phyloP scores from a whole-genome alignment of 2,329 filamentous ascomycete species.

The Alternaria sp. region DNA sequence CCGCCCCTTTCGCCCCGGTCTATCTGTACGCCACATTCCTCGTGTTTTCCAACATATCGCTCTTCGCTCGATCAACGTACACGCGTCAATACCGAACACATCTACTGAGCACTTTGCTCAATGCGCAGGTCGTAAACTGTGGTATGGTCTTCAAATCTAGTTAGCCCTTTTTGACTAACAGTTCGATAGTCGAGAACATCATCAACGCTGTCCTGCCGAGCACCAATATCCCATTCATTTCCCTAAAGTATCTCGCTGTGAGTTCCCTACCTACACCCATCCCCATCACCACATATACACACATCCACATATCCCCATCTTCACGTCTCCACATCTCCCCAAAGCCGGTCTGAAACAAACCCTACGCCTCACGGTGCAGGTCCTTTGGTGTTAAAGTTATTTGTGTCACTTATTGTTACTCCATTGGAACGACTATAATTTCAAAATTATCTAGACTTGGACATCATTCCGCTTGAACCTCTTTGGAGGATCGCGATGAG shows the following conservation, averaged over 20 bases:
- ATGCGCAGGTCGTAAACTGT: background rate
- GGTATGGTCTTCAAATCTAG: background rate
- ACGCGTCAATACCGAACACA: background rate
- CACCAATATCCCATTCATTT: background rate
- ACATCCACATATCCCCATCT: background rate
- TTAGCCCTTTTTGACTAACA: background rate
- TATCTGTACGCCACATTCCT: background rate
- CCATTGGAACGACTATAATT: background rate
- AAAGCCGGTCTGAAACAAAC: background rate
- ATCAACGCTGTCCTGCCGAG: background rate
- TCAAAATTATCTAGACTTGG: background rate
- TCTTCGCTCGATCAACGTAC: background rate
- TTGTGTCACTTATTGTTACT: background rate
- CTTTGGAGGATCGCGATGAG: background rate
- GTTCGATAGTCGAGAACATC: background rate
- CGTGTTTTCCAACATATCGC: background rate
- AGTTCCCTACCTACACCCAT: background rate
- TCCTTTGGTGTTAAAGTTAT: background rate
- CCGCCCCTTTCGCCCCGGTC: background rate
- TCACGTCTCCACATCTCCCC: background rate
- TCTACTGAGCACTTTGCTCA: background rate
- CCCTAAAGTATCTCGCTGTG: background rate
- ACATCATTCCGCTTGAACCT: background rate
- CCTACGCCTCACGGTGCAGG: background rate
- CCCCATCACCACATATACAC: background rate